These are phyloP conservation scores for Funneliformis caledonium DNA, from an alignment of 371 early-diverging fungal species.

Conservation along the genomic window DNA sequence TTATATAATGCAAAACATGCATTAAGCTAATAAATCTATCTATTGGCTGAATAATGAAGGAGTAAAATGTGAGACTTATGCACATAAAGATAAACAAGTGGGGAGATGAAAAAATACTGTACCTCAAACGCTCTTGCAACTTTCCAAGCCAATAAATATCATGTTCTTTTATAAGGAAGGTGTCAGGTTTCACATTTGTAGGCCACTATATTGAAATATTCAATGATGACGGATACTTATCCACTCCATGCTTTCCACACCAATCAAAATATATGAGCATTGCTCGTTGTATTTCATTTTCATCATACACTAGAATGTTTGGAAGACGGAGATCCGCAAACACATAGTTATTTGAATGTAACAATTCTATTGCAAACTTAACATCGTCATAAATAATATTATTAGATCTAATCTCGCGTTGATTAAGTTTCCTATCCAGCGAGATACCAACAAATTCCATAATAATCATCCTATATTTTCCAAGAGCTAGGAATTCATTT, in stretches of 20 bases:
- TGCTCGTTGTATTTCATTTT: background rate
- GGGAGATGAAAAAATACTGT: no score
- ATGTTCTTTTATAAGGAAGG: no score
- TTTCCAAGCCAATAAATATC: no score
- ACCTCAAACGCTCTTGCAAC: no score
- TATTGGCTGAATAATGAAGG: no score
- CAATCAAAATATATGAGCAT: constrained; percentile 4
- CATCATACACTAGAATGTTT: background rate
- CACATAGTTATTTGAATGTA: background rate
- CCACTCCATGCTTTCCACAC: background rate
- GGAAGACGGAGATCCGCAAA: constrained; percentile 15
- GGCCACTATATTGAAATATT: background rate
- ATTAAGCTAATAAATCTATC: no score
- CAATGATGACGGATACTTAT: background rate
- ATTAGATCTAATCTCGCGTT: background rate
- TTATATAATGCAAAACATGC: no score
- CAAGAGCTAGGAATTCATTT: background rate
- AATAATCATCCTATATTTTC: background rate
- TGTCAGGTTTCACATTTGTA: no score
- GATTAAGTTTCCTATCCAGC: background rate
- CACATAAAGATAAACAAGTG: no score
- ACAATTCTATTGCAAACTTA: background rate
- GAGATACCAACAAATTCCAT: background rate
- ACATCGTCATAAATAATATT: background rate
- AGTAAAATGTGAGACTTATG: no score